Percentiles rank a stretch among this genome's conserved stretches.
These are phyloP conservation scores for Rhynchospora breviuscula DNA, from an alignment of 176 grass and related monocot species.

Conservation along the genomic window DNA sequence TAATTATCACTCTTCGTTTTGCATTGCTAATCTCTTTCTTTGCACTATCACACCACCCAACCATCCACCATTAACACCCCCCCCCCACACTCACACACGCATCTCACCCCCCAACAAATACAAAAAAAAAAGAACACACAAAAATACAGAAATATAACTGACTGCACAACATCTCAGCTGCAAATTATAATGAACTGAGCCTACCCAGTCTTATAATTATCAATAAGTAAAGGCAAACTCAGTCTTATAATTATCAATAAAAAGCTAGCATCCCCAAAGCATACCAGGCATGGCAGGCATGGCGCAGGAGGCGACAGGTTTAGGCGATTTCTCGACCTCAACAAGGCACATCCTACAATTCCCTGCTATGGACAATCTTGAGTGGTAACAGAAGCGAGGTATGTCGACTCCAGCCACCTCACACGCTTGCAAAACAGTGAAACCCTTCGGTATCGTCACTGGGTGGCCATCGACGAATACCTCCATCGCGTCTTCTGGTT, in stretches of 20 bases:
- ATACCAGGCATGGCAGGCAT: constrained; percentile 92
- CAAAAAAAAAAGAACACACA: too few relatives aligned
- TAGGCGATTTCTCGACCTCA: constrained; percentile 99
- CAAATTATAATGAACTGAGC: background rate
- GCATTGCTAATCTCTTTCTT: background rate
- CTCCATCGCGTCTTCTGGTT: constrained; percentile 83
- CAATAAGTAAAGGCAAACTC: background rate
- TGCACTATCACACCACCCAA: background rate
- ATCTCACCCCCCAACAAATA: too few relatives aligned
- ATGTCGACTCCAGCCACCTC: constrained; percentile 96
- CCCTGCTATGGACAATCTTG: constrained; percentile 72
- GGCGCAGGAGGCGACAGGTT: constrained; percentile 96
- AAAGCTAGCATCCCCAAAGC: background rate
- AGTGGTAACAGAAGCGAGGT: constrained; percentile 96
- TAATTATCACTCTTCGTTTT: background rate
- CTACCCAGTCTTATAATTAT: background rate
- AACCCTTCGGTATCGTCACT: constrained; percentile 92
- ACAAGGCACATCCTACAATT: constrained; percentile 99
- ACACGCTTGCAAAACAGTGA: constrained; percentile 95
- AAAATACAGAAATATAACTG: background rate
- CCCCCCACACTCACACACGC: too few relatives aligned
- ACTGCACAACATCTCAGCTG: background rate
- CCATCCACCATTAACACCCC: too few relatives aligned
- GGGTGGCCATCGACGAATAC: constrained; percentile 93
- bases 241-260: background rate